Percentiles rank a stretch among this genome's conserved stretches.
Evolutionary conservation across 2,329 filamentous ascomycete genomes (phyloP).

Genomic region (Penicillium sp.): DNA sequence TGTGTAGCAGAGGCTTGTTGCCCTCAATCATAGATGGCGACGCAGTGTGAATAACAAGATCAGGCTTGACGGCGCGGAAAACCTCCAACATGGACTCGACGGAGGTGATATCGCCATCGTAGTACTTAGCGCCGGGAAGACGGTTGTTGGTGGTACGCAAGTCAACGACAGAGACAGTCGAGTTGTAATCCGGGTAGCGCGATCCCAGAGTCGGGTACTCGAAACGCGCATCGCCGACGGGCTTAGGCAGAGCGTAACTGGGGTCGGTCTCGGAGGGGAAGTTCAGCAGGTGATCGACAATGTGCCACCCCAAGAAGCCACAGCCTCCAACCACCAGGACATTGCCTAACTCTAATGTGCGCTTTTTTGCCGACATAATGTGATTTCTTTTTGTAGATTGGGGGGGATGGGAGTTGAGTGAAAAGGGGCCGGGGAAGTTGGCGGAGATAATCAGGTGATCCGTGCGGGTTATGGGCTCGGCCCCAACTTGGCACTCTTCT

Average conservation of each 20-base stretch:
- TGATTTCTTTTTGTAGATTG: slow-evolving; percentile 2
- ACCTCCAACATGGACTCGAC: slow-evolving; percentile 59
- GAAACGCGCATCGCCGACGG: slow-evolving; percentile 37
- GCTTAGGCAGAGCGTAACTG: slow-evolving; percentile 40
- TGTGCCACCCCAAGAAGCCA: slow-evolving; percentile 80
- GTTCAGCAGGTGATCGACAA: slow-evolving; percentile 70
- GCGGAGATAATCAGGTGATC: slow-evolving; percentile 19
- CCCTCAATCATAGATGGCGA: slow-evolving; percentile 60
- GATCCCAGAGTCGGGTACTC: slow-evolving; percentile 38
- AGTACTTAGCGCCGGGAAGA: slow-evolving; percentile 62
- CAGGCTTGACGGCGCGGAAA: slow-evolving; percentile 67
- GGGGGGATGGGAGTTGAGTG: not conserved
- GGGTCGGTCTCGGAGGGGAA: slow-evolving; percentile 52
- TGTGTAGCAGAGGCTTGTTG: slow-evolving; percentile 64
- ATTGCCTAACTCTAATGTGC: slow-evolving; percentile 57
- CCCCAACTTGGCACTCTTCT: not conserved
- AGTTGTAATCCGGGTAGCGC: slow-evolving; percentile 46
- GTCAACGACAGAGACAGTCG: slow-evolving; percentile 68
- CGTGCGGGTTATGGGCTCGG: slow-evolving; percentile 7
- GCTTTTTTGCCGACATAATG: slow-evolving; percentile 33
- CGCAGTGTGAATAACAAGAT: slow-evolving; percentile 89
- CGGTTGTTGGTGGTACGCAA: slow-evolving; percentile 70
- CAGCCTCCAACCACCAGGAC: slow-evolving; percentile 81
- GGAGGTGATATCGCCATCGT: slow-evolving; percentile 76
- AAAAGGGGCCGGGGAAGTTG: slow-evolving; percentile 21